Evolutionary conservation across 192 early-diverging fungal species (phyloP).

Genomic region (Mortierella antarctica): DNA sequence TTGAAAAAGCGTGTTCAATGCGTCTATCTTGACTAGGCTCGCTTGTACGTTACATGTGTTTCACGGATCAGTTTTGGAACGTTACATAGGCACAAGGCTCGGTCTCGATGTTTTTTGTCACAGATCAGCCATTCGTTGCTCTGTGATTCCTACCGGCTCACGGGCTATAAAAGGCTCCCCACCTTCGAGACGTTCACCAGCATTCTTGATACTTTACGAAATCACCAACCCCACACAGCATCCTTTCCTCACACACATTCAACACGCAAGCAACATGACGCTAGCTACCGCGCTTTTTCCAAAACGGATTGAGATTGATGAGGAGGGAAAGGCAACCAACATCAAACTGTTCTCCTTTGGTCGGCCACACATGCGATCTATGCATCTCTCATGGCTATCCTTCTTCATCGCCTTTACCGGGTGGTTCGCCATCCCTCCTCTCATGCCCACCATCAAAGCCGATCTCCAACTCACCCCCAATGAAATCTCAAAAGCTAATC

Average conservation of each 20-base stretch:
- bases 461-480: constrained; percentile 61
- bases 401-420: constrained; percentile 57
- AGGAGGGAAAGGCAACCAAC: constrained; percentile 45
- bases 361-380: constrained; percentile 52
- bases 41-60: too few species aligned
- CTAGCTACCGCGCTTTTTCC: constrained; percentile 27
- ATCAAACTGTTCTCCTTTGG: constrained; percentile 46
- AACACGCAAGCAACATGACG: constrained; percentile 8
- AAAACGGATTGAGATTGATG: constrained; percentile 38
- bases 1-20: too few species aligned
- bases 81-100: too few species aligned
- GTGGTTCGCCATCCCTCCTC: constrained; percentile 73
- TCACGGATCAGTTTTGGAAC: too few species aligned
- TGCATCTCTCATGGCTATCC: constrained; percentile 54
- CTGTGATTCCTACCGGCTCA: too few species aligned
- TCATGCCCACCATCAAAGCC: constrained; percentile 62
- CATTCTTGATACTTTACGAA: constrained; percentile 3
- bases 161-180: too few species aligned
- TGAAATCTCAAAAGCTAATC: constrained; percentile 59
- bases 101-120: too few species aligned
- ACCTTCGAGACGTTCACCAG: neutral
- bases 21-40: too few species aligned
- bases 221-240: neutral
- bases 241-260: neutral
- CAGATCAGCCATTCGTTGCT: too few species aligned